Evolutionary conservation across 331 rosid species (phyloP).

Genomic region (Acacia pycnantha): DNA sequence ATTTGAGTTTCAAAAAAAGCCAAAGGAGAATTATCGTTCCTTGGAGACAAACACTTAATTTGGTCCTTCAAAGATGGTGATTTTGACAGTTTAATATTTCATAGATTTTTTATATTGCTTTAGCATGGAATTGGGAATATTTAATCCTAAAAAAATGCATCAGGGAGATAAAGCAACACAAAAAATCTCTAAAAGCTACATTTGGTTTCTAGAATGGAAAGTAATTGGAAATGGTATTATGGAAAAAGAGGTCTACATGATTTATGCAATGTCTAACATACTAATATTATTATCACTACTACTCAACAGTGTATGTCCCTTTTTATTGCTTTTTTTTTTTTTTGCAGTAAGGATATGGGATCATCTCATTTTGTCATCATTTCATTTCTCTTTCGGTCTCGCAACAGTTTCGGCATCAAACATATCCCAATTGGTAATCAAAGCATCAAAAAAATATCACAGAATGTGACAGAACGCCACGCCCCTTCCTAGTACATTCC

Average conservation of each 20-base stretch:
- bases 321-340: not conserved
- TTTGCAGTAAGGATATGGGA: not conserved
- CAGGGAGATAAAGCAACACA: not conserved
- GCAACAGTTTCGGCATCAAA: not conserved
- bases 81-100: not conserved
- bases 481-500: too few species aligned
- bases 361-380: not conserved
- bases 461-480: too few species aligned
- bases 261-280: not conserved
- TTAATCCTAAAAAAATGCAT: not conserved
- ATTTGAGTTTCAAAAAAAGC: not conserved
- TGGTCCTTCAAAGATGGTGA: not conserved
- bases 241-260: not conserved
- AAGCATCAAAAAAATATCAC: not conserved
- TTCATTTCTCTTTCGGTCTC: not conserved
- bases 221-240: not conserved
- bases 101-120: not conserved
- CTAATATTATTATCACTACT: not conserved
- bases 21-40: not conserved
- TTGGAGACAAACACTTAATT: not conserved
- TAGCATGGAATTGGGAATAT: not conserved
- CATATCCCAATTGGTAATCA: not conserved
- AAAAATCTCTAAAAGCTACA: not conserved
- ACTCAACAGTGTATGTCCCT: not conserved
- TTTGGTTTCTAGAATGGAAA: not conserved